Percentiles rank a stretch among this genome's conserved stretches.
Conservation (phyloP, 1,284 basidiomycete genomes). For the Lignosus rhinocerotis region DNA sequence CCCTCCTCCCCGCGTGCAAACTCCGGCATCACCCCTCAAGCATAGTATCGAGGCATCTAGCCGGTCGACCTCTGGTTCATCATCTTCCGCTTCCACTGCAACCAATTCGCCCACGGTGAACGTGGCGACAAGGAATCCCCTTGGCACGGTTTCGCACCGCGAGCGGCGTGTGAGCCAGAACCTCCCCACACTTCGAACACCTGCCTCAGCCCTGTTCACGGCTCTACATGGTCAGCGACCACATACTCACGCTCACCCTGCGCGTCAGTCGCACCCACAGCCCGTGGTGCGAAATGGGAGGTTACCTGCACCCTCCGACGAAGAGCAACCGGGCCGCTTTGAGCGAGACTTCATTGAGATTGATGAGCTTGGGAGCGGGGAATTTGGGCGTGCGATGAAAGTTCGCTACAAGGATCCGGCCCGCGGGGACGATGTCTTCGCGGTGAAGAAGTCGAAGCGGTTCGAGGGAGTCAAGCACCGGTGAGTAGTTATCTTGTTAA, state of each 20-base stretch:
- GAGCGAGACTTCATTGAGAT: conserved; percentile 80
- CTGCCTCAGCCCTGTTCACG: conserved; percentile 13
- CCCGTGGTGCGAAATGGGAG: conserved; percentile 19
- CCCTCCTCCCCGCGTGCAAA: conserved; percentile 45
- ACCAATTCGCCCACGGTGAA: conserved; percentile 31
- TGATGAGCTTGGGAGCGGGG: conserved; percentile 87
- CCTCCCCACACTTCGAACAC: conserved; percentile 14
- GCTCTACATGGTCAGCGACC: conserved; percentile 18
- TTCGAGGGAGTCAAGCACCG: conserved; percentile 92
- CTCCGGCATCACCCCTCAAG: conserved; percentile 44
- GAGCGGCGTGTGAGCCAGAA: conserved; percentile 23
- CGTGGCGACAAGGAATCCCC: conserved; percentile 26
- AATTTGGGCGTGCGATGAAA: conserved; percentile 94
- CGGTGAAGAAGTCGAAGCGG: conserved; percentile 93
- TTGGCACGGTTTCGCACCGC: conserved; percentile 8
- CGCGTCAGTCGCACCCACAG: conserved; percentile 21
- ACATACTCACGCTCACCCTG: conserved; percentile 28
- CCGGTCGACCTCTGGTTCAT: conserved; percentile 53
- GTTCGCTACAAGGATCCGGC: conserved; percentile 66
- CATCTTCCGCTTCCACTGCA: conserved; percentile 37
- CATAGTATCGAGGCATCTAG: conserved; percentile 42
- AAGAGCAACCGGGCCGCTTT: conserved; percentile 63
- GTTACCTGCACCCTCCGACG: conserved; percentile 26
- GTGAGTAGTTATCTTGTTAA: conserved; percentile 46
- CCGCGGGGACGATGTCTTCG: conserved; percentile 57